phyloP scores from a whole-genome alignment of 257 asterid species.

The Plantago major region DNA sequence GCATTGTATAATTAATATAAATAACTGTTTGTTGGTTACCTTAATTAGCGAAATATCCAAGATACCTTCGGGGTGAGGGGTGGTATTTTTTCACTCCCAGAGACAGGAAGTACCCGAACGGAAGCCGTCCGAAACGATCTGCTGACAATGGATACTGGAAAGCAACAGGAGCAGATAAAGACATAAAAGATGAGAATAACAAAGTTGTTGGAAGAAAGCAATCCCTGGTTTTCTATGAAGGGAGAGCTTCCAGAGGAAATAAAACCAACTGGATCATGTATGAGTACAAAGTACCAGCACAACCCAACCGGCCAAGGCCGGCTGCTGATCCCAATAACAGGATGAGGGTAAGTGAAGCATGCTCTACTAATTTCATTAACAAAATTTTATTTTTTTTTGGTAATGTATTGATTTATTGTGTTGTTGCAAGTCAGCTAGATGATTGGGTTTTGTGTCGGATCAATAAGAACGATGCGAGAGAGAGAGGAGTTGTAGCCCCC shows the following conservation, averaged over 20 bases:
- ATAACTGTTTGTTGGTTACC: too few relatives aligned
- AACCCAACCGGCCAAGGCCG: not conserved
- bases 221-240: not conserved
- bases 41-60: not conserved
- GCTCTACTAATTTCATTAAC: too few relatives aligned
- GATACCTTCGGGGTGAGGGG: not conserved
- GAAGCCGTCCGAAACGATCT: not conserved
- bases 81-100: conserved; percentile 16
- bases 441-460: conserved; percentile 1
- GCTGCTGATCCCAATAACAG: not conserved
- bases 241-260: not conserved
- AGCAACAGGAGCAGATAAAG: conserved; percentile 14
- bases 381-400: not conserved
- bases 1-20: too few relatives aligned
- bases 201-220: not conserved
- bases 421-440: conserved; percentile 1
- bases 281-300: not conserved
- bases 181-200: not conserved
- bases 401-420: not conserved
- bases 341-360: conserved; percentile 4
- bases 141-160: conserved; percentile 19
- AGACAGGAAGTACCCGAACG: conserved; percentile 10
- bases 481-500: too few relatives aligned
- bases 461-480: too few relatives aligned
- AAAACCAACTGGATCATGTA: conserved; percentile 20